Conservation (phyloP, 331 rosid species). For the Acacia concinna region DNA sequence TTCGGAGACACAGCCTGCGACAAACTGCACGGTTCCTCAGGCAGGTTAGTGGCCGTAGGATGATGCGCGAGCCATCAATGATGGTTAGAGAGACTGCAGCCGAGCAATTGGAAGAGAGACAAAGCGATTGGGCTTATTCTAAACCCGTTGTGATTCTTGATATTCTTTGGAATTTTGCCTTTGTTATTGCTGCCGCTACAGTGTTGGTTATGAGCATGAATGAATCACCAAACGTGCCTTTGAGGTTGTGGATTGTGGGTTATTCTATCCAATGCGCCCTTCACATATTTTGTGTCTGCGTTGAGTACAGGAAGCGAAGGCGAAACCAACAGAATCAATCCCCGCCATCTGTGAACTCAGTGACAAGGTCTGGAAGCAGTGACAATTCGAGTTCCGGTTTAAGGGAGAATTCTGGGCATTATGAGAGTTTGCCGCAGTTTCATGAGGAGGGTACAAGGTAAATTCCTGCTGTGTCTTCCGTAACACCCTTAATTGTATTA, state of each 20-base stretch:
- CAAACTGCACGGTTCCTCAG: slow-evolving; percentile 89
- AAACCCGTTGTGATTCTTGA: slow-evolving; percentile 89
- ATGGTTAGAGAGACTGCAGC: slow-evolving; percentile 92
- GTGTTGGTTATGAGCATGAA: slow-evolving; percentile 52
- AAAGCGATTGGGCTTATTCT: slow-evolving; percentile 98
- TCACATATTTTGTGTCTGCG: slow-evolving; percentile 68
- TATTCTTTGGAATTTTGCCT: slow-evolving; percentile 78
- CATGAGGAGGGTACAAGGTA: slow-evolving; percentile 69
- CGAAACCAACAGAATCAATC: slow-evolving; percentile 29
- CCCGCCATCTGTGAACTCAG: slow-evolving; percentile 7
- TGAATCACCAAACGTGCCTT: slow-evolving; percentile 67
- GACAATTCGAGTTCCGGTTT: slow-evolving; percentile 49
- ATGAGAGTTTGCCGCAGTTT: slow-evolving; percentile 46
- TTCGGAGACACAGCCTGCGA: slow-evolving; percentile 75
- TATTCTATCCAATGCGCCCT: slow-evolving; percentile 73
- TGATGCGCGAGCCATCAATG: slow-evolving; percentile 97
- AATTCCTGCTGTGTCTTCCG: slow-evolving; percentile 1
- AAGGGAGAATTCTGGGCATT: slow-evolving; percentile 52
- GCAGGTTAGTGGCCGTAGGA: slow-evolving; percentile 80
- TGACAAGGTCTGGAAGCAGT: slow-evolving; percentile 39
- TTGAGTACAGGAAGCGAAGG: slow-evolving; percentile 61
- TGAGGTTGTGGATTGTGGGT: slow-evolving; percentile 82
- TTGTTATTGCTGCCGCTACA: slow-evolving; percentile 59
- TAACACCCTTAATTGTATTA: neutral
- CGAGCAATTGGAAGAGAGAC: slow-evolving; percentile 88